Evolutionary conservation across 257 asterid species (phyloP).

Genomic region (Scutellaria baicalensis): DNA sequence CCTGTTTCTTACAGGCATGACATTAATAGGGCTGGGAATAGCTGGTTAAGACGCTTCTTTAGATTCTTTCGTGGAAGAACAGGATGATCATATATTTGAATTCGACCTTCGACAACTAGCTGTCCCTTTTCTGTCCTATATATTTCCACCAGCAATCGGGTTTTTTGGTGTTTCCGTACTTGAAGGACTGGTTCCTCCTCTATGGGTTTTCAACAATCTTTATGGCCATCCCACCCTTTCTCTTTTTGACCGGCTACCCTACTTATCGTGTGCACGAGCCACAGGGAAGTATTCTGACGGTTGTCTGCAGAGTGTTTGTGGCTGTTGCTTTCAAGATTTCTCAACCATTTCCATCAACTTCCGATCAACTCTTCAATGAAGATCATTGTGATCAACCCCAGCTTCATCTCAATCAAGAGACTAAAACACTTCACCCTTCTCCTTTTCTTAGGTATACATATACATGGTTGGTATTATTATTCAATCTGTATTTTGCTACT

Average conservation of each 20-base stretch:
- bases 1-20: constrained; percentile 38
- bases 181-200: constrained; percentile 42
- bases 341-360: constrained; percentile 8
- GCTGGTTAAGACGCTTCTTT: constrained; percentile 38
- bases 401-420: constrained; percentile 4
- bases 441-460: constrained; percentile 22
- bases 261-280: neutral
- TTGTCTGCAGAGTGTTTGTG: constrained; percentile 29
- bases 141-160: constrained; percentile 10
- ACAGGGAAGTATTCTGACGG: constrained; percentile 28
- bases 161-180: constrained; percentile 34
- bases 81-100: neutral
- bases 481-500: too few relatives aligned
- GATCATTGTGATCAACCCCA: neutral
- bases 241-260: constrained; percentile 22
- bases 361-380: neutral
- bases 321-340: constrained; percentile 19
- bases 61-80: constrained; percentile 19
- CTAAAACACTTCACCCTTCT: neutral
- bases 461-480: too few relatives aligned
- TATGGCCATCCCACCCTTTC: constrained; percentile 18
- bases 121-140: neutral
- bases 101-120: neutral
- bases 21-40: constrained; percentile 39
- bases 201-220: constrained; percentile 45